These are phyloP conservation scores for Ulota crispa DNA, from an alignment of 225 moss, liverwort and hornwort species.

Conservation along the genomic window DNA sequence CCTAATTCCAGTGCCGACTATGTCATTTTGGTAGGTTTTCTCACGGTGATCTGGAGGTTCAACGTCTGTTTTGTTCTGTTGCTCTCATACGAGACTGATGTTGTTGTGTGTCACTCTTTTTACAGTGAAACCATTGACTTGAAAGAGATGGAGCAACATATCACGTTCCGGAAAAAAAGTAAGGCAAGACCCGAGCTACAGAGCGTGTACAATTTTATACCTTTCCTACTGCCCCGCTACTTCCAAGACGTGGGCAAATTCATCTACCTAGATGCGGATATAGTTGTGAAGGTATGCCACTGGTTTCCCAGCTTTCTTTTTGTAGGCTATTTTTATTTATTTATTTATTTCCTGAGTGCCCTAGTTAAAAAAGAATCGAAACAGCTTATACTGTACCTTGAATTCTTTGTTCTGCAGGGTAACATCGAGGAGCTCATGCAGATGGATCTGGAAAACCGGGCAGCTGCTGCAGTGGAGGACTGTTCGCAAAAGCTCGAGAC, in stretches of 20 bases:
- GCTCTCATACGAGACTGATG: slow-evolving; percentile 6
- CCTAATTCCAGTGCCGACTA: not conserved
- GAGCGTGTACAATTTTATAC: slow-evolving; percentile 82
- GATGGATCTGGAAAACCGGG: slow-evolving; percentile 55
- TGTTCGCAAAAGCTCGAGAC: slow-evolving; percentile 75
- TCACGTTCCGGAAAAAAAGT: slow-evolving; percentile 59
- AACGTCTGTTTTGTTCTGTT: slow-evolving; percentile 1
- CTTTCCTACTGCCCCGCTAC: slow-evolving; percentile 66
- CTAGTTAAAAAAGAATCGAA: not conserved
- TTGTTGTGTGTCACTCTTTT: not conserved
- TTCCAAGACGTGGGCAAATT: slow-evolving; percentile 62
- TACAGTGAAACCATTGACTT: slow-evolving; percentile 44
- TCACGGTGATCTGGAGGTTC: not conserved
- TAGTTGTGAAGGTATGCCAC: slow-evolving; percentile 74
- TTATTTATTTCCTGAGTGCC: not conserved
- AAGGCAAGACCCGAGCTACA: slow-evolving; percentile 69
- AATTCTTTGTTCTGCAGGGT: slow-evolving; percentile 45
- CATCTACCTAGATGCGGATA: slow-evolving; percentile 85
- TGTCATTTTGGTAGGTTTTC: not conserved
- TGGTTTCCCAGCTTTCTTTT: slow-evolving; percentile 7
- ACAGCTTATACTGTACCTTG: not conserved
- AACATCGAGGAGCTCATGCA: slow-evolving; percentile 79
- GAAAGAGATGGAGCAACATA: slow-evolving; percentile 55
- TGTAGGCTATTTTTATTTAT: not conserved
- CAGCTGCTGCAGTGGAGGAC: slow-evolving; percentile 84